These are phyloP conservation scores for Termitomyces sp. DNA, from an alignment of 768 basidiomycete species.

Conservation along the genomic window DNA sequence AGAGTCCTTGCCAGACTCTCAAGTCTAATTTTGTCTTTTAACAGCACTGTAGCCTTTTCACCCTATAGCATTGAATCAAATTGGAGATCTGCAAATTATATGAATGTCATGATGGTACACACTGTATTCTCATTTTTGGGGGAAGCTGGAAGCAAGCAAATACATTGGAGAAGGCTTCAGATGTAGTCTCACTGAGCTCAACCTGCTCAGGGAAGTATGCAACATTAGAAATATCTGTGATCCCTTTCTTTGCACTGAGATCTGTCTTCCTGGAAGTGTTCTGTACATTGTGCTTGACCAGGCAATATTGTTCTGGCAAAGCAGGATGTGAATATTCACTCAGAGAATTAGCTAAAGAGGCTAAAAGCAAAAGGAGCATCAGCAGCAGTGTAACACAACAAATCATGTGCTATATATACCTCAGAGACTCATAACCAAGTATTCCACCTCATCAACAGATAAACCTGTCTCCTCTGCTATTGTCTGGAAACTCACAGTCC, in stretches of 20 bases:
- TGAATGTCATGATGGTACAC: slow-evolving; percentile 25
- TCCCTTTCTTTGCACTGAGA: slow-evolving; percentile 29
- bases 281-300: slow-evolving; percentile 9
- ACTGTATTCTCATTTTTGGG: slow-evolving; percentile 60
- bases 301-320: too few species aligned
- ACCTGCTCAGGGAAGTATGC: slow-evolving; percentile 88
- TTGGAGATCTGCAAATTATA: not conserved
- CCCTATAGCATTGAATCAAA: slow-evolving; percentile 20
- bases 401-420: slow-evolving; percentile 44
- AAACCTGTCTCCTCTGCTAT: slow-evolving; percentile 91
- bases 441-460: slow-evolving; percentile 89
- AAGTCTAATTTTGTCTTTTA: slow-evolving; percentile 95
- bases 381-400: slow-evolving; percentile 4
- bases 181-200: slow-evolving; percentile 65
- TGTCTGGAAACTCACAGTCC: slow-evolving; percentile 85
- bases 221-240: slow-evolving; percentile 44
- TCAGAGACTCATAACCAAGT: slow-evolving; percentile 95
- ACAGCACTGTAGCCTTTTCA: slow-evolving; percentile 42
- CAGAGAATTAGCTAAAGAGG: too few species aligned
- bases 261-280: slow-evolving; percentile 20
- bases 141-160: slow-evolving; percentile 89
- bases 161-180: slow-evolving; percentile 88
- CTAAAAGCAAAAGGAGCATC: slow-evolving; percentile 1
- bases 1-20: slow-evolving; percentile 63
- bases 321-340: too few species aligned